A percentile compares a stretch with the other conserved stretches of the same genome.
phyloP scores from a whole-genome alignment of 1,284 basidiomycete species.

The Phellopilus nigrolimitatus region DNA sequence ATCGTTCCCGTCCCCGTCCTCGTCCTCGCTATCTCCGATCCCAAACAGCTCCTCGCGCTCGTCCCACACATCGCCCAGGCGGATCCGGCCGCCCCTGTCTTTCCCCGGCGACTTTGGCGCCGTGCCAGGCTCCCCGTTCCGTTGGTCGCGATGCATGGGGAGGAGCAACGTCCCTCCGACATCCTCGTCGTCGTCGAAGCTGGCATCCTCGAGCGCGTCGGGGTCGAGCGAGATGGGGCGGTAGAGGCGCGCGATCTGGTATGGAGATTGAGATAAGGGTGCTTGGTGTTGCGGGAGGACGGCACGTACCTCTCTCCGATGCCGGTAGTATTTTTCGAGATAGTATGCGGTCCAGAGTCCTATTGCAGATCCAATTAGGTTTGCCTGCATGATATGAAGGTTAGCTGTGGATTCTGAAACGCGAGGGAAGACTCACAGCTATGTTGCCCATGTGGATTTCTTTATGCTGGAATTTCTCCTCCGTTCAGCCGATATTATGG shows the following conservation, averaged over 20 bases:
- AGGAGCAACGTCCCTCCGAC: conserved; percentile 50
- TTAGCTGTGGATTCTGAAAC: conserved; percentile 9
- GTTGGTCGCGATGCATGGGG: conserved; percentile 38
- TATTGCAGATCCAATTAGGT: conserved; percentile 71
- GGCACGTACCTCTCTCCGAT: conserved; percentile 59
- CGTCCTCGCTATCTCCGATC: conserved; percentile 62
- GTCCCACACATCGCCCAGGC: conserved; percentile 68
- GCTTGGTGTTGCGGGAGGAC: neutral
- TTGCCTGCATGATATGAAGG: conserved; percentile 51
- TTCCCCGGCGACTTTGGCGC: neutral
- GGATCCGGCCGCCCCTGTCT: conserved; percentile 27
- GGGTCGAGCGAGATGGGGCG: conserved; percentile 50
- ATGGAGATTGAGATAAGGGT: neutral
- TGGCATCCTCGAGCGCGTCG: conserved; percentile 44
- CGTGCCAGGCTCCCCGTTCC: conserved; percentile 24
- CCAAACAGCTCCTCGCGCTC: conserved; percentile 73
- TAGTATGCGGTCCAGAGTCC: conserved; percentile 67
- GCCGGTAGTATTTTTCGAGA: conserved; percentile 68
- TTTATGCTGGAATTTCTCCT: conserved; percentile 53
- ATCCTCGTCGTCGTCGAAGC: conserved; percentile 50
- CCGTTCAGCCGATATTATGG: conserved; percentile 6
- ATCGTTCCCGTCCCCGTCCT: conserved; percentile 28
- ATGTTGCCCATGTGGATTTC: conserved; percentile 77
- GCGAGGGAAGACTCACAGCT: conserved; percentile 42
- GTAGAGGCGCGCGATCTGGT: conserved; percentile 69